Percentiles rank a stretch among this genome's conserved stretches.
These are phyloP conservation scores for Fusarium sp. DNA, from an alignment of 2,329 filamentous ascomycete species.

Conservation along the genomic window DNA sequence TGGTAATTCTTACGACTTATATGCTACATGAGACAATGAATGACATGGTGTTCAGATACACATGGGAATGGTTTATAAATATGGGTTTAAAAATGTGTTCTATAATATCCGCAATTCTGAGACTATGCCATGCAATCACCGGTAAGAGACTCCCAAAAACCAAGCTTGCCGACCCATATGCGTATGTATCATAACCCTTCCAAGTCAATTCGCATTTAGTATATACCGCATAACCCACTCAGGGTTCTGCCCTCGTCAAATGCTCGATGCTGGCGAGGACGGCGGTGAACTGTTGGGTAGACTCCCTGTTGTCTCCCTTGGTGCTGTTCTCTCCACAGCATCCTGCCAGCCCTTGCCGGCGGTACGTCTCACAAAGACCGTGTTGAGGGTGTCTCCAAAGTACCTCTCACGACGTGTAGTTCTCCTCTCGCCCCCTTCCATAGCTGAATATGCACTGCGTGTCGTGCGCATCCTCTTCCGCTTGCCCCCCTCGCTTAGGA, in stretches of 20 bases:
- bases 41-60: background rate
- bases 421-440: constrained; percentile 76
- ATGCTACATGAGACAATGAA: constrained; percentile 6
- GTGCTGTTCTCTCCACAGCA: constrained; percentile 26
- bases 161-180: constrained; percentile 3
- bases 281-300: constrained; percentile 25
- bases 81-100: constrained; percentile 6
- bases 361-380: constrained; percentile 71
- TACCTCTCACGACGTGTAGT: constrained; percentile 76
- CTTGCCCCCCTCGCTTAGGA: constrained; percentile 67
- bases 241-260: background rate
- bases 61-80: background rate
- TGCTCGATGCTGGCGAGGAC: constrained; percentile 21
- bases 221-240: constrained; percentile 12
- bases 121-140: constrained; percentile 9
- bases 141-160: constrained; percentile 9
- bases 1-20: background rate
- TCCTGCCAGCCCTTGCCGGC: constrained; percentile 57
- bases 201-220: background rate
- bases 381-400: constrained; percentile 71
- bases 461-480: constrained; percentile 72
- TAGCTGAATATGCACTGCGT: constrained; percentile 76
- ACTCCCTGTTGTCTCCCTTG: constrained; percentile 23
- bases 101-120: background rate
- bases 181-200: background rate